Evolutionary conservation across 345 rosid species (phyloP), one percentile per base, ranked within the genome.

Genomic region (Pugionium cornutum): DNA sequence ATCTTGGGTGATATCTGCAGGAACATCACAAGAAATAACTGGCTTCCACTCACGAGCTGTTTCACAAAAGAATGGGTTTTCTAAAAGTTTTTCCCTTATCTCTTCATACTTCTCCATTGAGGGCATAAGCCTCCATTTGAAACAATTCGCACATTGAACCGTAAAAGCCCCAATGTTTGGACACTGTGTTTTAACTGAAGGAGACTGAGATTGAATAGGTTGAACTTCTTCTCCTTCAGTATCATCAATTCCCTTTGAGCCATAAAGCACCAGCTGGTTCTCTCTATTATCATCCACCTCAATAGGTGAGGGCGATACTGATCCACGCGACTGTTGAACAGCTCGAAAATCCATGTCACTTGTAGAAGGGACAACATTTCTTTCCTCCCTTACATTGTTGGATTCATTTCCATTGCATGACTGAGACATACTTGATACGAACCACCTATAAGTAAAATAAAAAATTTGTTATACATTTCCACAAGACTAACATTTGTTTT

Each of bases 61-160:
- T 72, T 73, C 73, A 7, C 98, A 92, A 37, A 72, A 70, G 65
- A 92, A 92, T 5, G 97, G 98, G 59, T 77, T 66, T 66, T 89
- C 85, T 10, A 86, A 73, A 70, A 92, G 76, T 18, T 71, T 83
- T 78, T 92, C 98, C 9, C 97, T 86, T 75, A 92, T 87, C 76
- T 83, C 98, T 82, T 92, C 97, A 31, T 92, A 92, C 66, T 86
- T 89, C 73, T 88, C 76, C 66, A 89, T 86, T 30, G 96, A 77
- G 5, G 98, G 98, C 50, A 92, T 81, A 10, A 92, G 83, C 73
- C 98, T 84, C 98, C 98, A 92, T 67, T 92, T 86, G 52, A 88
- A 89, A 78, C 98, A 92, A 44, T 39, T 70, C 6, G 91, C 96
- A 77, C 96, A 92, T 54, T 92, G 97, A 32, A 88, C 96, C 0